Conservation (phyloP, 2,329 filamentous ascomycete species). For the Clonostachys rhizophaga region DNA sequence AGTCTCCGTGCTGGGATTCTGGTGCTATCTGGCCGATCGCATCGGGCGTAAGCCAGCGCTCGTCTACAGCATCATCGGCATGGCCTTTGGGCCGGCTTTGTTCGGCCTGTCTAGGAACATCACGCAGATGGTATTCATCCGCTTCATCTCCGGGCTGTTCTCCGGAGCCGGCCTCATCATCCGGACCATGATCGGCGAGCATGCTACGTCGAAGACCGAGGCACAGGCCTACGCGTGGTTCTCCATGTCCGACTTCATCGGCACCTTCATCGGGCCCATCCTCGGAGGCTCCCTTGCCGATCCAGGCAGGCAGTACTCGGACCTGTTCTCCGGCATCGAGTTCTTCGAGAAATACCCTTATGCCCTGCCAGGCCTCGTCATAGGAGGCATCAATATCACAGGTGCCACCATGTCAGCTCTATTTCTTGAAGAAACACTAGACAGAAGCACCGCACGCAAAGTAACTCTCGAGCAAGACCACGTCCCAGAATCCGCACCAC, state of each 20-base stretch:
- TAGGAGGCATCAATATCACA: neutral
- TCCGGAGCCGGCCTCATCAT: constrained; percentile 71
- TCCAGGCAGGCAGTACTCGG: constrained; percentile 54
- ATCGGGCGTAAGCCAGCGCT: constrained; percentile 75
- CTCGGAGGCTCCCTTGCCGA: constrained; percentile 66
- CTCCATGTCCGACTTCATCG: constrained; percentile 69
- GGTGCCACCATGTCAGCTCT: neutral
- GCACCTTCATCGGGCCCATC: constrained; percentile 67
- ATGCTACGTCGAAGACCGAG: constrained; percentile 60
- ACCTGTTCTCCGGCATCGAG: constrained; percentile 37
- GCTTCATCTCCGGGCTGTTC: constrained; percentile 67
- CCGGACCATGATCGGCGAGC: constrained; percentile 70
- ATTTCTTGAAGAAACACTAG: neutral
- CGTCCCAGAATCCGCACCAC: neutral
- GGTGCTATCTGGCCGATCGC: constrained; percentile 67
- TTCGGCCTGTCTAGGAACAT: constrained; percentile 66
- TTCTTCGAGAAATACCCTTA: constrained; percentile 48
- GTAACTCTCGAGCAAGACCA: neutral
- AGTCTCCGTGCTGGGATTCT: constrained; percentile 68
- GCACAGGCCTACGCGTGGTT: constrained; percentile 71
- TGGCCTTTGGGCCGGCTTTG: constrained; percentile 25
- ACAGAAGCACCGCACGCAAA: neutral
- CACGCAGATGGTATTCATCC: constrained; percentile 67
- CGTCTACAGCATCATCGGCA: constrained; percentile 71
- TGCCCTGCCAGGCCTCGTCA: constrained; percentile 36